Percentiles rank a stretch among this genome's conserved stretches.
These are phyloP conservation scores for Neopestalotiopsis sp. DNA, from an alignment of 2,329 filamentous ascomycete genomes.

Conservation along the genomic window DNA sequence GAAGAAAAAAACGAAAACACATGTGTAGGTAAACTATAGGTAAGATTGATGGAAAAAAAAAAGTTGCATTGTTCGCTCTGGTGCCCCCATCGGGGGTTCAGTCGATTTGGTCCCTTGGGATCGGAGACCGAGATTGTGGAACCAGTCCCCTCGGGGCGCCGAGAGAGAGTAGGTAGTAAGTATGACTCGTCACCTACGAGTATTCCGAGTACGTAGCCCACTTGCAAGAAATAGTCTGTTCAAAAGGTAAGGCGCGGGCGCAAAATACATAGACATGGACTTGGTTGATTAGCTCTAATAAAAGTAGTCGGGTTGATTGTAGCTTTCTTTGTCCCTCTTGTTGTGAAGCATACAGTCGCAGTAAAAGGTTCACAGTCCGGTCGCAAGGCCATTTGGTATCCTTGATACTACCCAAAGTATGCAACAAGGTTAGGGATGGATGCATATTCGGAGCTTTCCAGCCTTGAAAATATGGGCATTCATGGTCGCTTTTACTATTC, in stretches of 20 bases:
- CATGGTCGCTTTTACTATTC: not conserved
- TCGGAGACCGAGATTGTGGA: not conserved
- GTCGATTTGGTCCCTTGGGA: not conserved
- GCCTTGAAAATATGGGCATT: not conserved
- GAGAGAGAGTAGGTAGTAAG: not conserved
- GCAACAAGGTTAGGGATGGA: conserved; percentile 22
- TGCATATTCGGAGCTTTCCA: not conserved
- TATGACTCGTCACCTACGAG: not conserved
- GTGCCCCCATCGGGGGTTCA: too few relatives aligned
- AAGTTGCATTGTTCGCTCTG: too few relatives aligned
- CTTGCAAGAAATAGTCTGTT: not conserved
- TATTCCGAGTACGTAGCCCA: not conserved
- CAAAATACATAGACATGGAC: not conserved
- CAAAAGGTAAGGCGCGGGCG: not conserved
- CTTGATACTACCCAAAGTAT: conserved; percentile 20
- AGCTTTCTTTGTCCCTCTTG: not conserved
- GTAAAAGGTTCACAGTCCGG: not conserved
- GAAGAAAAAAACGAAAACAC: too few relatives aligned
- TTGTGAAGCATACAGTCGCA: not conserved
- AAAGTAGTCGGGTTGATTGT: not conserved
- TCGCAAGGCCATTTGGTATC: conserved; percentile 24
- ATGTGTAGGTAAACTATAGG: not conserved
- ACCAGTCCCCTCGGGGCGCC: not conserved
- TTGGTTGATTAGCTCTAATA: not conserved
- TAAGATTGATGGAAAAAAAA: not conserved